Conservation (phyloP, 108 stramenopile genomes). For the Cyclostephanos tholiformis region DNA sequence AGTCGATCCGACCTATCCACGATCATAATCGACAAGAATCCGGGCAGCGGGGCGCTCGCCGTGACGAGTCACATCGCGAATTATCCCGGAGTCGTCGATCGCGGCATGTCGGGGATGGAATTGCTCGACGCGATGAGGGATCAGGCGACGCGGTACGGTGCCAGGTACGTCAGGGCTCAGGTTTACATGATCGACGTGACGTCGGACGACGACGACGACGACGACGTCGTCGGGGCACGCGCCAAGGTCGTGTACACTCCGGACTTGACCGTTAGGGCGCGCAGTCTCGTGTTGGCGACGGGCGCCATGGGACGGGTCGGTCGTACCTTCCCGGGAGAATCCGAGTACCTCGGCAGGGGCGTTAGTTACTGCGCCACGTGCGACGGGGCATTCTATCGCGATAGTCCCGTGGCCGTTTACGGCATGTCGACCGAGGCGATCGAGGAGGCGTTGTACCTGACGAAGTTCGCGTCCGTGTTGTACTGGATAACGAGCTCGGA, state of each 20-base stretch:
- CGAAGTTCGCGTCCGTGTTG: conserved; percentile 61
- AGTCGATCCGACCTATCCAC: conserved; percentile 12
- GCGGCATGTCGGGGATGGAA: conserved; percentile 13
- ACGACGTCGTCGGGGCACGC: too few relatives aligned
- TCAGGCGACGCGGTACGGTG: conserved; percentile 26
- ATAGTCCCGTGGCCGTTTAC: conserved; percentile 55
- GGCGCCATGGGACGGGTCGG: conserved; percentile 41
- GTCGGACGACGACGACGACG: conserved; percentile 7
- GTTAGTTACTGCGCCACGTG: conserved; percentile 61
- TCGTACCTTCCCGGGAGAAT: conserved; percentile 33
- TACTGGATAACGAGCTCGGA: conserved; percentile 59
- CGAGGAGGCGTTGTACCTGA: conserved; percentile 72
- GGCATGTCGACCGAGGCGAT: conserved; percentile 65
- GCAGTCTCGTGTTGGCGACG: conserved; percentile 33
- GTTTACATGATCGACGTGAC: conserved; percentile 32
- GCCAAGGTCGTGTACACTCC: conserved; percentile 30
- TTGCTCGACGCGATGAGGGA: conserved; percentile 25
- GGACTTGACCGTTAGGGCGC: conserved; percentile 24
- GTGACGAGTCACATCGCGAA: conserved; percentile 48
- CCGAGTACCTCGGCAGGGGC: conserved; percentile 33
- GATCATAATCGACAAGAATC: conserved; percentile 33
- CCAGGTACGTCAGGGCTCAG: conserved; percentile 18
- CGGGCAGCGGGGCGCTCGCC: conserved; percentile 22
- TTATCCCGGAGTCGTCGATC: conserved; percentile 42
- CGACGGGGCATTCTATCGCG: conserved; percentile 54